Evolutionary conservation across 495 filamentous ascomycete genomes (phyloP).

Genomic region (Xylaria longipes): DNA sequence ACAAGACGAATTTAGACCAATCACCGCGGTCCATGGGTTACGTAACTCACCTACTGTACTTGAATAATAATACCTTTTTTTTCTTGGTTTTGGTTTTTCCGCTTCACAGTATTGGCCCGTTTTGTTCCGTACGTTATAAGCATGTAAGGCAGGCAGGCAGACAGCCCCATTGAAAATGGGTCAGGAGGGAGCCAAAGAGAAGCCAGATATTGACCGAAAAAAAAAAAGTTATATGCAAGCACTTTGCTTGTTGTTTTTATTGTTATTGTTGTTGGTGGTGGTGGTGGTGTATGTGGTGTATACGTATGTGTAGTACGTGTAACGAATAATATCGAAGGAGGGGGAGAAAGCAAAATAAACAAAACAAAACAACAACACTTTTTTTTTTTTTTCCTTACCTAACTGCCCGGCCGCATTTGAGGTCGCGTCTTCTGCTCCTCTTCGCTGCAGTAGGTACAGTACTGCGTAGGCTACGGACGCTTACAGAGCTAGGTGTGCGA

Average conservation of each 20-base stretch:
- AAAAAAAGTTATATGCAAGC: neutral
- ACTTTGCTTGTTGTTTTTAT: neutral
- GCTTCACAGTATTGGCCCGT: neutral
- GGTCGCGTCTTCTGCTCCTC: conserved; percentile 25
- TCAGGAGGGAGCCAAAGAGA: conserved; percentile 13
- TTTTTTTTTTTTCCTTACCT: neutral
- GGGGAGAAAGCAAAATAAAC: conserved; percentile 5
- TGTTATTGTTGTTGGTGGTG: conserved; percentile 9
- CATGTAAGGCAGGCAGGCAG: conserved; percentile 1
- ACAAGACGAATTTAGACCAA: conserved; percentile 4
- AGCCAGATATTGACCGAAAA: conserved; percentile 27
- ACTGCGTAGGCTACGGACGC: neutral
- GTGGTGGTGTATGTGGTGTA: neutral
- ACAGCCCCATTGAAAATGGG: conserved; percentile 7
- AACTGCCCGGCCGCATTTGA: conserved; percentile 20
- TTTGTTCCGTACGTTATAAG: conserved; percentile 14
- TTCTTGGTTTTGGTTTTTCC: neutral
- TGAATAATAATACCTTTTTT: neutral
- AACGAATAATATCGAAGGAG: conserved; percentile 7
- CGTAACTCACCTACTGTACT: neutral
- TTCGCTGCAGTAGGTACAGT: conserved; percentile 12
- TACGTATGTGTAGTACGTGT: neutral
- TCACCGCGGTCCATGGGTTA: neutral
- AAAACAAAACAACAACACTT: neutral
- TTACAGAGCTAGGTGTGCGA: conserved; percentile 6